A percentile compares a stretch with the other conserved stretches of the same genome.
phyloP scores from a whole-genome alignment of 257 asterid genomes.

The Salvia hispanica region DNA sequence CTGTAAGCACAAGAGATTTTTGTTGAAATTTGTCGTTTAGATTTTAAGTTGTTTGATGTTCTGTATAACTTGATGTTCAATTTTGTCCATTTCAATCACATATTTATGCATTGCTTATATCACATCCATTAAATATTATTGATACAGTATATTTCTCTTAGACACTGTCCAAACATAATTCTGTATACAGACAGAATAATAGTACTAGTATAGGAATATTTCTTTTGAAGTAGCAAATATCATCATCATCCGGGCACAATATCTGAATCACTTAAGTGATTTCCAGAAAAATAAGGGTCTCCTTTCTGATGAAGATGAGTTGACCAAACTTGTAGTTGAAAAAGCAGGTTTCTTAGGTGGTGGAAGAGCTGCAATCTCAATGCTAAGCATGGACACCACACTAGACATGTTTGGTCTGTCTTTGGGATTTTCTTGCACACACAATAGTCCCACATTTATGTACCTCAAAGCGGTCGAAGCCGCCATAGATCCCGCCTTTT shows the following conservation, averaged over 20 bases:
- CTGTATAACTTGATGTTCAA: background rate
- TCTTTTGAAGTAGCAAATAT: no score
- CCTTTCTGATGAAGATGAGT: no score
- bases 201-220: no score
- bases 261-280: no score
- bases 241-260: no score
- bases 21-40: constrained; percentile 60
- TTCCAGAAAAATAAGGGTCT: no score
- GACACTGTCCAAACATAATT: no score
- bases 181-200: no score
- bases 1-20: constrained; percentile 76
- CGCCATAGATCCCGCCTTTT: constrained; percentile 25
- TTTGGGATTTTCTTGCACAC: constrained; percentile 47
- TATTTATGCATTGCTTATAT: background rate
- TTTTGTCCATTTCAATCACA: background rate
- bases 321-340: background rate
- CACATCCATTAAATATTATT: no score
- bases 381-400: constrained; percentile 42
- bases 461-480: constrained; percentile 28
- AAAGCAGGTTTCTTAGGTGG: constrained; percentile 49
- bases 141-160: no score
- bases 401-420: constrained; percentile 46
- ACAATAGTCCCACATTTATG: constrained; percentile 48
- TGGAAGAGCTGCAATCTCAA: constrained; percentile 39
- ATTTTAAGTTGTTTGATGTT: constrained; percentile 35